Evolutionary conservation across 169 alveolate species (phyloP).

Genomic region (Besnoitia besnoiti): DNA sequence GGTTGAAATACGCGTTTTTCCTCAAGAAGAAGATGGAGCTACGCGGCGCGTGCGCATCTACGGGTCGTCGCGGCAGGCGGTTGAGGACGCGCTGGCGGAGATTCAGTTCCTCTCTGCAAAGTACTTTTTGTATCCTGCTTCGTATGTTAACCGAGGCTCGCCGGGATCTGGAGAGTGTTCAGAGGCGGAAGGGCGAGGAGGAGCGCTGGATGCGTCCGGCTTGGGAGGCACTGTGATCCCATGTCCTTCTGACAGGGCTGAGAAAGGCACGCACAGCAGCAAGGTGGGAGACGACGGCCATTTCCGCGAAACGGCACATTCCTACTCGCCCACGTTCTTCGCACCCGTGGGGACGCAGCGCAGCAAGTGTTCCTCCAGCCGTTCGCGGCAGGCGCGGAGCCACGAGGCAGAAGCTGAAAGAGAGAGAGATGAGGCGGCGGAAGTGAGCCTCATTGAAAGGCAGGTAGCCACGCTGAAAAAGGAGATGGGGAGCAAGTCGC

Average conservation of each 20-base stretch:
- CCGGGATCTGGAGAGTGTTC: too few species aligned
- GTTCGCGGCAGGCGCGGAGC: too few species aligned
- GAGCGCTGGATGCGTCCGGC: too few species aligned
- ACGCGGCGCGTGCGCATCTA: slow-evolving; percentile 17
- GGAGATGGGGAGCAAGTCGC: neutral
- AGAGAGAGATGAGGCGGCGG: neutral
- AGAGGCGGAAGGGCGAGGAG: too few species aligned
- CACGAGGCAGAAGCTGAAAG: neutral
- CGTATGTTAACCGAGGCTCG: neutral
- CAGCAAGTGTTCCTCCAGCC: too few species aligned
- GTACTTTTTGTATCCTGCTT: neutral
- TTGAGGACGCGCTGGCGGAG: slow-evolving; percentile 7
- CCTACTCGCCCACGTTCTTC: too few species aligned
- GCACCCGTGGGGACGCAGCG: too few species aligned
- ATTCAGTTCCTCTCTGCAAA: neutral
- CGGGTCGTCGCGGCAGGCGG: slow-evolving; percentile 33
- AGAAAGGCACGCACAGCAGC: too few species aligned
- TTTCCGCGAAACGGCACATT: too few species aligned
- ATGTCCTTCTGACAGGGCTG: too few species aligned
- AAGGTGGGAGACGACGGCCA: too few species aligned
- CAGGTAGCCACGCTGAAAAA: neutral
- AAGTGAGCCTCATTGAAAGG: neutral
- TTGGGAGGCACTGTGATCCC: too few species aligned
- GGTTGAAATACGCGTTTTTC: slow-evolving; percentile 17
- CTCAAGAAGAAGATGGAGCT: neutral